These are phyloP conservation scores for Entomophthora muscae DNA, from an alignment of 371 early-diverging fungal genomes.

Conservation along the genomic window DNA sequence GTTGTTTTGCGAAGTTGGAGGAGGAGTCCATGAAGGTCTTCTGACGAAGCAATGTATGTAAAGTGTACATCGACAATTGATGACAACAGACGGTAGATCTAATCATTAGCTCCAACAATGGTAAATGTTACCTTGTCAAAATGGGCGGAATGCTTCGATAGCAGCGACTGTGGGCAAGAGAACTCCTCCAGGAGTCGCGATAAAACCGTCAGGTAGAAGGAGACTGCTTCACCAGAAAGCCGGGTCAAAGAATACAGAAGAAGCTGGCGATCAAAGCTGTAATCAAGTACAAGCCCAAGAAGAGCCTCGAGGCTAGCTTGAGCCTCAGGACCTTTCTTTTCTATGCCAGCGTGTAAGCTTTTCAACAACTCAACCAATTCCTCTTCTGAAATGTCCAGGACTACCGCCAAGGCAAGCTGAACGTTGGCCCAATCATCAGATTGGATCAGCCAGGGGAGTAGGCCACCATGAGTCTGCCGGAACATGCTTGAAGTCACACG, in stretches of 20 bases:
- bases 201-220: not conserved
- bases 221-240: not conserved
- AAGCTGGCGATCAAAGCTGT: not conserved
- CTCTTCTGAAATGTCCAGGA: not conserved
- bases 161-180: not conserved
- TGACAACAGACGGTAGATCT: not conserved
- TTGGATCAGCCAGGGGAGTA: not conserved
- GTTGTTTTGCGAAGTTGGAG: not conserved
- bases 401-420: not conserved
- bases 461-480: not conserved
- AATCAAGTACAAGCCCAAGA: not conserved
- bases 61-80: not conserved
- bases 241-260: not conserved
- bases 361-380: not conserved
- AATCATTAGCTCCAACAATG: not conserved
- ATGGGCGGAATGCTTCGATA: not conserved
- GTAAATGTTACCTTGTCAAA: not conserved
- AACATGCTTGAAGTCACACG: not conserved
- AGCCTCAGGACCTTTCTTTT: not conserved
- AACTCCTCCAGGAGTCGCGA: not conserved
- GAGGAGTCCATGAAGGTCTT: not conserved
- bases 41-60: not conserved
- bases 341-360: not conserved
- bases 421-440: conserved; percentile 5
- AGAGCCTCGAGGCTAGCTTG: not conserved